Evolutionary conservation across 2,329 filamentous ascomycete genomes (phyloP).

Genomic region (Geosmithia putterillii): DNA sequence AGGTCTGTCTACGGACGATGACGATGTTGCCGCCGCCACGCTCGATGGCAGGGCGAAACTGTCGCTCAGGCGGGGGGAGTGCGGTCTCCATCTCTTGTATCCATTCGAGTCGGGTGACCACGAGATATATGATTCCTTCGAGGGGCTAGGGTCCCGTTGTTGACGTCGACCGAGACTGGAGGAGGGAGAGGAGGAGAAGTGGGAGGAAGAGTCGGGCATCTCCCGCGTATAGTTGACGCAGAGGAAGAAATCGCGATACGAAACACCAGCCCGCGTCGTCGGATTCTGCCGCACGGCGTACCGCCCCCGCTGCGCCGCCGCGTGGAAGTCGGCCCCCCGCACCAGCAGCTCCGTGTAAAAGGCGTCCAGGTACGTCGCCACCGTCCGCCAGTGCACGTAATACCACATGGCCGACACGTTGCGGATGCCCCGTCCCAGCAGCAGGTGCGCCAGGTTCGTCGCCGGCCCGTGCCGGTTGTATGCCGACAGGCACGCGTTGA

Average conservation of each 20-base stretch:
- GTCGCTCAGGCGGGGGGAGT: constrained; percentile 10
- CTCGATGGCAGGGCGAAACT: constrained; percentile 5
- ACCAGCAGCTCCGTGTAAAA: constrained; percentile 14
- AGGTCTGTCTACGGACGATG: too few relatives aligned
- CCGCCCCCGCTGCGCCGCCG: constrained; percentile 13
- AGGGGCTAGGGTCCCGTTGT: constrained; percentile 11
- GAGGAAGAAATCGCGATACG: constrained; percentile 14
- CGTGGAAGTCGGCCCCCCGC: constrained; percentile 12
- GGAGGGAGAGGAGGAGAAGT: constrained; percentile 5
- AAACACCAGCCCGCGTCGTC: constrained; percentile 7
- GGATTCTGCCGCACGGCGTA: constrained; percentile 11
- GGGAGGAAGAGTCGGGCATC: too few relatives aligned
- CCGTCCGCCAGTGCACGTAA: constrained; percentile 15
- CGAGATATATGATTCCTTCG: constrained; percentile 9
- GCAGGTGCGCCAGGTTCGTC: constrained; percentile 14
- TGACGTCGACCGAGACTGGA: too few relatives aligned
- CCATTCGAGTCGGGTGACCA: constrained; percentile 8
- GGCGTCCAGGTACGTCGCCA: constrained; percentile 12
- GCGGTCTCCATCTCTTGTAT: constrained; percentile 7
- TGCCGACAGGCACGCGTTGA: constrained; percentile 15
- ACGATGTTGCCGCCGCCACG: too few relatives aligned
- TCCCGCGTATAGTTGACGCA: constrained; percentile 16
- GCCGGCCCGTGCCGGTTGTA: constrained; percentile 11
- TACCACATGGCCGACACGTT: constrained; percentile 17
- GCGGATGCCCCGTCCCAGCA: constrained; percentile 12